Conservation (phyloP, 75 land plant genomes). For the Picea glauca region DNA sequence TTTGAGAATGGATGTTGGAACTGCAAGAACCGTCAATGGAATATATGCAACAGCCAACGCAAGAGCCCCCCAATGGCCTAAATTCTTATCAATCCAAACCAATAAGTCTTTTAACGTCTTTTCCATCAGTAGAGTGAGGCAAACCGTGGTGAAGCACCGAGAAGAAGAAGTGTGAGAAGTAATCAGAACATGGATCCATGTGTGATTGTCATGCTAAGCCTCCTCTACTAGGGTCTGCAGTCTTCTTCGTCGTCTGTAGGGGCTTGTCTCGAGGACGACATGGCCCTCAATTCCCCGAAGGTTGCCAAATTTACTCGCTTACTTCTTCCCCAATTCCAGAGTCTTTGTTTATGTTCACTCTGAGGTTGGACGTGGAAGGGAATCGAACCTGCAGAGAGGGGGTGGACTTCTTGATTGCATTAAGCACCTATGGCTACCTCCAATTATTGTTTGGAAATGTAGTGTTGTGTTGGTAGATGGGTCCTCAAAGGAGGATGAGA, state of each 20-base stretch:
- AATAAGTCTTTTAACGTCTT: constrained; percentile 86
- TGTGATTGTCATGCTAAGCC: constrained; percentile 39
- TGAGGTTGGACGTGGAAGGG: background rate
- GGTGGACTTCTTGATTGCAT: background rate
- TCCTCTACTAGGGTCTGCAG: constrained; percentile 50
- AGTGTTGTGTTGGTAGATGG: no score
- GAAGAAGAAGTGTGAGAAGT: constrained; percentile 36
- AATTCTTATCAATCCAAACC: constrained; percentile 70
- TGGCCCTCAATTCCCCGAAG: constrained; percentile 26
- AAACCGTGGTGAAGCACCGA: constrained; percentile 48
- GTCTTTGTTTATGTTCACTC: background rate
- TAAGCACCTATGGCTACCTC: no score
- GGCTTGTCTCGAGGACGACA: constrained; percentile 31
- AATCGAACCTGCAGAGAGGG: background rate
- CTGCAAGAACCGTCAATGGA: no score
- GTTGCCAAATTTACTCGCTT: background rate
- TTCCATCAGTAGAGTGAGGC: constrained; percentile 67
- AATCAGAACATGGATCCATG: constrained; percentile 30
- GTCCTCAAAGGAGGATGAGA: no score
- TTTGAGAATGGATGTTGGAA: no score
- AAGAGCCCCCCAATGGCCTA: constrained; percentile 92
- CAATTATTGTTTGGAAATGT: no score
- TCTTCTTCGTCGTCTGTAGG: constrained; percentile 12
- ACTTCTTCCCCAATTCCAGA: background rate
- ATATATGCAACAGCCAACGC: constrained; percentile 28